Conservation (phyloP, 495 filamentous ascomycete species). For the Penicillium nucicola region DNA sequence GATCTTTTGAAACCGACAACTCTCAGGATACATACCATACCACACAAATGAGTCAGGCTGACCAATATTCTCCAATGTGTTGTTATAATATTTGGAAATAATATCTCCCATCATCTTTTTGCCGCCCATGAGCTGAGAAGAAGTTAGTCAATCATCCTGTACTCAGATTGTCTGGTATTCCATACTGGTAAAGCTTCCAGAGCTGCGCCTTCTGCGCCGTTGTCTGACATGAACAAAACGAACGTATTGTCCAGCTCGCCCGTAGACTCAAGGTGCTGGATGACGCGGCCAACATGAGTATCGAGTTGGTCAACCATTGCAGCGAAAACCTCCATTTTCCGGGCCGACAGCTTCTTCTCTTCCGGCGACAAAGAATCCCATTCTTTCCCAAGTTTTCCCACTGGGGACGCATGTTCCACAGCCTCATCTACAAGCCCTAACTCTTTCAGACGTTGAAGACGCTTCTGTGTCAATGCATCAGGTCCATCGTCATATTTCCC, state of each 20-base stretch:
- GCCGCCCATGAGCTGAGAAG: background rate
- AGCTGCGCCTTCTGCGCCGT: constrained; percentile 52
- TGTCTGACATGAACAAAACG: constrained; percentile 54
- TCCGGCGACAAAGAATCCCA: constrained; percentile 13
- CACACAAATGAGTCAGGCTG: constrained; percentile 55
- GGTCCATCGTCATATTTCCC: constrained; percentile 43
- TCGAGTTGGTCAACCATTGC: constrained; percentile 56
- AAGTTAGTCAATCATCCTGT: background rate
- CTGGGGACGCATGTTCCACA: constrained; percentile 29
- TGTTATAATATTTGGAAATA: constrained; percentile 54
- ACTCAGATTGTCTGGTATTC: background rate
- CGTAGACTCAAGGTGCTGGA: constrained; percentile 44
- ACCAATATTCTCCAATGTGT: constrained; percentile 58
- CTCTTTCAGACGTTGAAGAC: constrained; percentile 32
- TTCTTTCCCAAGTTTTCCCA: background rate
- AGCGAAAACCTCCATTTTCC: constrained; percentile 54
- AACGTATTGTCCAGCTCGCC: constrained; percentile 55
- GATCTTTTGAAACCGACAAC: constrained; percentile 25
- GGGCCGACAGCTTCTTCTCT: constrained; percentile 34
- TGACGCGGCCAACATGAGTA: constrained; percentile 47
- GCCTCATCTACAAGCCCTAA: constrained; percentile 31
- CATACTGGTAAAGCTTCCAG: constrained; percentile 14
- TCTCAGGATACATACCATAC: constrained; percentile 42
- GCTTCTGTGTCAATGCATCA: constrained; percentile 28
- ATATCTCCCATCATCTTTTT: background rate